These are phyloP conservation scores for Chernovozyma aurita DNA, from an alignment of 1,139 yeast species.

Conservation along the genomic window DNA sequence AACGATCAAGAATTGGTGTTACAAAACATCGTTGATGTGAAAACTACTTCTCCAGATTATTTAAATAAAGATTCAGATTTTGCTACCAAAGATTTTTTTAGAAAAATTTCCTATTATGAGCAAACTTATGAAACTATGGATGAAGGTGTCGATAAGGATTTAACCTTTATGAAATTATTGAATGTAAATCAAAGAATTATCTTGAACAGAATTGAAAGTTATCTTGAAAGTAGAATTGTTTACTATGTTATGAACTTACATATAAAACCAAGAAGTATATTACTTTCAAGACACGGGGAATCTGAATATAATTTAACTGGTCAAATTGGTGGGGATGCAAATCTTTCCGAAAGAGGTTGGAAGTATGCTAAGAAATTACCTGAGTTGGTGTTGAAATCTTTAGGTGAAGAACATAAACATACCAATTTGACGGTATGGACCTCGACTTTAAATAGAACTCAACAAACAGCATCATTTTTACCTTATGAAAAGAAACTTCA, in stretches of 20 bases:
- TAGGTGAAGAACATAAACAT: conserved; percentile 60
- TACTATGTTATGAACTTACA: conserved; percentile 95
- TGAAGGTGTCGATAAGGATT: conserved; percentile 49
- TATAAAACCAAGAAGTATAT: conserved; percentile 84
- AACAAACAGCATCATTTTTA: conserved; percentile 82
- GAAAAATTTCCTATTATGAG: conserved; percentile 71
- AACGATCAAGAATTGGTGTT: conserved; percentile 73
- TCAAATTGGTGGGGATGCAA: conserved; percentile 94
- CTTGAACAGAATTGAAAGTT: conserved; percentile 81
- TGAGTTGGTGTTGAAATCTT: conserved; percentile 65
- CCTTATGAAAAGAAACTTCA: conserved; percentile 75
- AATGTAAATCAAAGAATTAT: conserved; percentile 86
- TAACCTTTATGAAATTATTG: conserved; percentile 81
- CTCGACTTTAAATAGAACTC: conserved; percentile 86
- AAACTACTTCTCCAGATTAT: conserved; percentile 86
- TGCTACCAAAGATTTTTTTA: conserved; percentile 68
- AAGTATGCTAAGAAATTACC: conserved; percentile 83
- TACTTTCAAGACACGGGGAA: conserved; percentile 96
- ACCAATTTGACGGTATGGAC: conserved; percentile 91
- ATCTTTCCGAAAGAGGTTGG: conserved; percentile 80
- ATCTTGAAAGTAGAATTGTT: conserved; percentile 87
- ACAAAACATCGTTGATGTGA: conserved; percentile 80
- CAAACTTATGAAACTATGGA: conserved; percentile 72
- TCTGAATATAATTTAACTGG: conserved; percentile 89
- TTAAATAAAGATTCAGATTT: conserved; percentile 63